Evolutionary conservation across 306 rosid genomes (phyloP).

Genomic region (Oemleria cerasiformis): DNA sequence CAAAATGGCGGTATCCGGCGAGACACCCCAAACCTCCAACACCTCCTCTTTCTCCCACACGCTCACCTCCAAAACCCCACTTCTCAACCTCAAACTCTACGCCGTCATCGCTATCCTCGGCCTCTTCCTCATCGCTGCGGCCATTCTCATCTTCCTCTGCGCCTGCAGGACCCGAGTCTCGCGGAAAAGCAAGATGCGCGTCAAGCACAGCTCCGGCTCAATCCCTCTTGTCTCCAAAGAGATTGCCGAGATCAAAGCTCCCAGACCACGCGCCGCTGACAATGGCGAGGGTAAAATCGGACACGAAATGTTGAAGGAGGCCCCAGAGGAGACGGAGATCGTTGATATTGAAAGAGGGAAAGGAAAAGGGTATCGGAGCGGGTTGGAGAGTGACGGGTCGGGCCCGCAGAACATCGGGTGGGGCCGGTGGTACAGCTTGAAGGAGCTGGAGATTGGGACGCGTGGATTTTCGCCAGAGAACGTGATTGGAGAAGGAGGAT

Average conservation of each 20-base stretch:
- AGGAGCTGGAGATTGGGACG: conserved; percentile 73
- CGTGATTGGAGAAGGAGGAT: conserved; percentile 96
- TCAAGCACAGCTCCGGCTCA: conserved; percentile 75
- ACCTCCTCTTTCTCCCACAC: conserved; percentile 30
- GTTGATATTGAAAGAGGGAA: conserved; percentile 27
- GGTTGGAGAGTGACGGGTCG: conserved; percentile 43
- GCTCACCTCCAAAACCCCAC: conserved; percentile 34
- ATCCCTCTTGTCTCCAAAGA: conserved; percentile 79
- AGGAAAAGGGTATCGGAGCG: conserved; percentile 29
- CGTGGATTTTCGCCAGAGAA: conserved; percentile 62
- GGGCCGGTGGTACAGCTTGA: conserved; percentile 89
- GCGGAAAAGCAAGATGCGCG: conserved; percentile 33
- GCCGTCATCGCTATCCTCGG: conserved; percentile 41
- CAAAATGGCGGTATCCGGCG: conserved; percentile 46
- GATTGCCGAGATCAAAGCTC: conserved; percentile 55
- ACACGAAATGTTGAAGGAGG: conserved; percentile 12
- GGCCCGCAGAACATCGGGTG: conserved; percentile 66
- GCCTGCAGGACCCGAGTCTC: conserved; percentile 37
- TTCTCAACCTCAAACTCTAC: conserved; percentile 50
- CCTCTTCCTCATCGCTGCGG: conserved; percentile 30
- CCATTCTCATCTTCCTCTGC: conserved; percentile 50
- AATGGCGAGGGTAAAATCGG: conserved; percentile 34
- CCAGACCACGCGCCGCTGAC: conserved; percentile 29
- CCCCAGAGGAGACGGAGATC: conserved; percentile 28
- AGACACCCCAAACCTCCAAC: conserved; percentile 18